These are phyloP conservation scores for Tulasnella sp. DNA, from an alignment of 768 basidiomycete species.

Conservation along the genomic window DNA sequence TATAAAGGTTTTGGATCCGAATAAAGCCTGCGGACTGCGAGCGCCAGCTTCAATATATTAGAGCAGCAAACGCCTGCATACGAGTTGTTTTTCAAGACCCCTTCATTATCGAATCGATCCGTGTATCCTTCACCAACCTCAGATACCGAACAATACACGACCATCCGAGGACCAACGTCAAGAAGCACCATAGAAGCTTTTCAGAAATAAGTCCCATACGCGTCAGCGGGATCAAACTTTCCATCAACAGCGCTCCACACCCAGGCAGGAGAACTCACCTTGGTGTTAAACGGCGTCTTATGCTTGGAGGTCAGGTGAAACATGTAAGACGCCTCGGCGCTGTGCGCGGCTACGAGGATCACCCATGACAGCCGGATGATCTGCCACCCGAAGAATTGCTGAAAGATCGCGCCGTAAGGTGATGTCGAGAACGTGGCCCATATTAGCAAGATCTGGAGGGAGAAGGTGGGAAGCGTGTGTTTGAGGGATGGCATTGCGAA, in stretches of 20 bases:
- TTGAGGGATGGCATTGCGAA: slow-evolving; percentile 36
- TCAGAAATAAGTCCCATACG: background rate
- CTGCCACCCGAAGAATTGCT: slow-evolving; percentile 29
- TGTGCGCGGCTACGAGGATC: slow-evolving; percentile 31
- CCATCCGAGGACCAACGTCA: slow-evolving; percentile 43
- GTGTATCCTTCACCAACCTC: slow-evolving; percentile 48
- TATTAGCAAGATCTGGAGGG: slow-evolving; percentile 24
- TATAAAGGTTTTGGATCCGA: no score
- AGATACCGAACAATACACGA: slow-evolving; percentile 46
- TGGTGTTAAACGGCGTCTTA: slow-evolving; percentile 35
- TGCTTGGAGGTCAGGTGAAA: slow-evolving; percentile 40
- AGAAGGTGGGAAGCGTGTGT: slow-evolving; percentile 21
- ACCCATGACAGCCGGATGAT: slow-evolving; percentile 28
- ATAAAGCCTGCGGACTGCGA: no score
- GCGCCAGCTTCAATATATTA: no score
- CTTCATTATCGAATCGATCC: slow-evolving; percentile 76
- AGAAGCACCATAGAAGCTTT: slow-evolving; percentile 43
- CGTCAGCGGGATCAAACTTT: background rate
- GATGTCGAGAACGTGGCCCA: slow-evolving; percentile 25
- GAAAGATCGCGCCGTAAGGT: slow-evolving; percentile 22
- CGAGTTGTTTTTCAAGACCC: background rate
- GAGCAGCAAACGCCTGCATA: background rate
- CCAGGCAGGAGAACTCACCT: slow-evolving; percentile 23
- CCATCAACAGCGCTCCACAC: no score
- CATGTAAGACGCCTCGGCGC: slow-evolving; percentile 39